Evolutionary conservation across 768 basidiomycete species (phyloP).

Genomic region (Grammothele lineata): DNA sequence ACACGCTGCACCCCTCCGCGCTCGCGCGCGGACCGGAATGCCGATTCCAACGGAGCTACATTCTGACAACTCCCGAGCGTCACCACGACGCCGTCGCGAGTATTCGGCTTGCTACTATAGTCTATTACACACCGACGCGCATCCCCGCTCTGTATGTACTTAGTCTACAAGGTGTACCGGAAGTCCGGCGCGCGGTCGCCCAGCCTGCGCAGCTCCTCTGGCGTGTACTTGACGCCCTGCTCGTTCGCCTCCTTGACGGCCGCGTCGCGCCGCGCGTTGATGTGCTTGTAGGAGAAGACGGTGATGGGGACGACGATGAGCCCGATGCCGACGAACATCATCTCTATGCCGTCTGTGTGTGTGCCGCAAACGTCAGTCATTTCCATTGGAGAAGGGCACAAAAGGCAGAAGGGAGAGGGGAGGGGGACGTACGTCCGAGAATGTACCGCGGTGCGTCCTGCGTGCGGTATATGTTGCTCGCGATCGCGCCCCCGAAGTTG

Average conservation of each 20-base stretch:
- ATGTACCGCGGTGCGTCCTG: conserved; percentile 57
- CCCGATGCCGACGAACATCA: conserved; percentile 66
- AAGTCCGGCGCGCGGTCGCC: conserved; percentile 63
- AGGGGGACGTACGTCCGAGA: conserved; percentile 52
- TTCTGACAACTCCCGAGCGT: too few relatives aligned
- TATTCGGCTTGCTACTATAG: too few relatives aligned
- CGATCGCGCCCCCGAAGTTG: conserved; percentile 61
- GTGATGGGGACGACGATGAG: conserved; percentile 47
- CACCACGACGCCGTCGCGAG: too few relatives aligned
- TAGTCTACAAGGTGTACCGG: conserved; percentile 52
- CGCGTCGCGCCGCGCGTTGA: conserved; percentile 53
- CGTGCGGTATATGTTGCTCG: conserved; percentile 57
- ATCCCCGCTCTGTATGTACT: too few relatives aligned
- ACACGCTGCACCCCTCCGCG: too few relatives aligned
- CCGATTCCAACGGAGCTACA: too few relatives aligned
- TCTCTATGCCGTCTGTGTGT: conserved; percentile 50
- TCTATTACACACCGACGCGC: too few relatives aligned
- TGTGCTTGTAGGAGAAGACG: conserved; percentile 45
- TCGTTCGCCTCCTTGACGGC: conserved; percentile 33
- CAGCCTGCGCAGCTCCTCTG: conserved; percentile 31
- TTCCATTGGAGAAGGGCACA: neutral
- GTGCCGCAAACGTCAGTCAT: neutral
- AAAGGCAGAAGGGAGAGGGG: too few relatives aligned
- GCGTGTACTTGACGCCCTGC: conserved; percentile 21
- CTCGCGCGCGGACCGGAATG: too few relatives aligned